Percentiles rank a stretch among this genome's conserved stretches.
Conservation (phyloP, 108 stramenopile species). For the Cyclotella atomus region DNA sequence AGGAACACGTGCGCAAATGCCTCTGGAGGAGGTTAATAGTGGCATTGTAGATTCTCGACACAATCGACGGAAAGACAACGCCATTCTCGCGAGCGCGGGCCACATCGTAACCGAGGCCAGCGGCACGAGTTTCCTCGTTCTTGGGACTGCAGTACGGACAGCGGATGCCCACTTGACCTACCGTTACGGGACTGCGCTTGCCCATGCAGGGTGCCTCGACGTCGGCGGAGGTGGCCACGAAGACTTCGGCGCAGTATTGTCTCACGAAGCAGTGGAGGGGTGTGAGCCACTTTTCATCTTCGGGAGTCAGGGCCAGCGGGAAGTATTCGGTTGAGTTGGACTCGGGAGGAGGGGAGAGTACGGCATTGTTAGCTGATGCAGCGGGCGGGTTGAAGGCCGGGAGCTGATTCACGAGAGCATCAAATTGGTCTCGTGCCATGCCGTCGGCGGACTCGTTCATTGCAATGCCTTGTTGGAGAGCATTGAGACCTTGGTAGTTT, state of each 20-base stretch:
- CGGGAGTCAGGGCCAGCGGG: constrained; percentile 59
- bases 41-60: constrained; percentile 81
- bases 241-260: constrained; percentile 75
- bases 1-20: constrained; percentile 71
- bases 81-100: constrained; percentile 38
- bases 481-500: constrained; percentile 1
- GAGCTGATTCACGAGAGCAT: constrained; percentile 12
- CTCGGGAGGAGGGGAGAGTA: constrained; percentile 3
- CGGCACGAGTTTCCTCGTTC: constrained; percentile 18
- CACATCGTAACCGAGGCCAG: constrained; percentile 6
- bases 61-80: constrained; percentile 45
- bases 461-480: constrained; percentile 11
- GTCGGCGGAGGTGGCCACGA: constrained; percentile 70
- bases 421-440: constrained; percentile 16
- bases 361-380: neutral
- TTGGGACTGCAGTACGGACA: constrained; percentile 78
- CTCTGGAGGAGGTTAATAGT: constrained; percentile 83
- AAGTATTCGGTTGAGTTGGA: constrained; percentile 38
- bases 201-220: constrained; percentile 82
- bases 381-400: constrained; percentile 16
- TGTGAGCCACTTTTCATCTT: constrained; percentile 82
- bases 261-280: constrained; percentile 88
- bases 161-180: constrained; percentile 87
- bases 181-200: constrained; percentile 74
- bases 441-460: constrained; percentile 6